Evolutionary conservation across 257 asterid species (phyloP), one percentile per base, ranked within the genome.

Genomic region (Nicotiana otophora): DNA sequence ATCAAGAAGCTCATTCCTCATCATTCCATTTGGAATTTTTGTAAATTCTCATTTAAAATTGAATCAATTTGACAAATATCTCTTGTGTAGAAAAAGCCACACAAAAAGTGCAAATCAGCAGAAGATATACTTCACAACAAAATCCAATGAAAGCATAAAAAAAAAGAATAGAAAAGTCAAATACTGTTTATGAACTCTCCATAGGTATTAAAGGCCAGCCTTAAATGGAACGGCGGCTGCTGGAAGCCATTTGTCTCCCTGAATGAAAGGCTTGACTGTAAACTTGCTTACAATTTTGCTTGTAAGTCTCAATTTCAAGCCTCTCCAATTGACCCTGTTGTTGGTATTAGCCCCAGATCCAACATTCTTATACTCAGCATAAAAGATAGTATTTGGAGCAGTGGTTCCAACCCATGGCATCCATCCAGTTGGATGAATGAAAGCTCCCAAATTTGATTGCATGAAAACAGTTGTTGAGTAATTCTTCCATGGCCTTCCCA

Each of bases 401-500:
- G 86, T 53, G 3, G 84, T 85, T 19, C 99, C 99, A 11, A 91
- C 89, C 99, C 99, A 93, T 2, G 98, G 99, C 28, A 93, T 79
- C 99, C 99, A 95, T 1, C 99, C 99, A 11, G 64, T 85, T 0
- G 96, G 94, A 82, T 90, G 77, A 57, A 95, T 91, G 48, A 92
- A 87, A 3, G 84, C 39, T 9, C 67, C 93, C 81, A 95, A 82
- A 82, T 67, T 72, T 11, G 19, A 88, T 2, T 94, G 85, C 67
- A 90, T 66, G 80, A 64, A 82, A 4, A 92, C 92, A 3, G 97
- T 95, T 4, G 98, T 92, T 54, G 99, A 95, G 77, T 91, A 86
- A 33, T 92, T 89, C 81, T 93, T 95, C 98, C 99, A 95, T 1
- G 99, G 99, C 80, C 99, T 90, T 2, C 99, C 97, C 72, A 95